These are phyloP conservation scores for Alternaria gaisen DNA, from an alignment of 2,329 filamentous ascomycete species.

Conservation along the genomic window DNA sequence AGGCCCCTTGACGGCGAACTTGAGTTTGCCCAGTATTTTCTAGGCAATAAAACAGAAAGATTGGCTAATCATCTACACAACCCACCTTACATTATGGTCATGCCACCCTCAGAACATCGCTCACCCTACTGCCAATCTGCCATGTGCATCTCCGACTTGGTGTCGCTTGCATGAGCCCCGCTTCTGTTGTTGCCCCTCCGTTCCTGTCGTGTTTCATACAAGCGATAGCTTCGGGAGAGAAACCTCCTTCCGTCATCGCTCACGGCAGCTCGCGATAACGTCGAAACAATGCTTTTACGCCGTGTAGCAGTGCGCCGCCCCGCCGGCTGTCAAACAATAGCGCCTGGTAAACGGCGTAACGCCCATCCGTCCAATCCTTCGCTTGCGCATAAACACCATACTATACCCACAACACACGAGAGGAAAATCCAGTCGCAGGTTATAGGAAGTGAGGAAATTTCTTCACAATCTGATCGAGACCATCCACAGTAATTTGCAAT, in stretches of 20 bases:
- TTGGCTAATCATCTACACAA: not conserved
- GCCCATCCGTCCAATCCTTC: conserved; percentile 10
- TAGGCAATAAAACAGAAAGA: conserved; percentile 11
- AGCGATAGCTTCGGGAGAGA: conserved; percentile 8
- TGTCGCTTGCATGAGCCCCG: conserved; percentile 10
- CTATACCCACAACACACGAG: conserved; percentile 6
- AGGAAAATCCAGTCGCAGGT: not conserved
- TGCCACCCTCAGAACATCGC: conserved; percentile 4
- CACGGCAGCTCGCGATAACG: conserved; percentile 11
- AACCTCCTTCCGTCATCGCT: conserved; percentile 9
- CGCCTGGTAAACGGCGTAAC: conserved; percentile 7
- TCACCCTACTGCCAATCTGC: not conserved
- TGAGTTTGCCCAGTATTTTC: conserved; percentile 7
- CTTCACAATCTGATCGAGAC: not conserved
- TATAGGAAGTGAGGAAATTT: not conserved
- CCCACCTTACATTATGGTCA: not conserved
- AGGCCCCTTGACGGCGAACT: not conserved
- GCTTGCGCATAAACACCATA: conserved; percentile 2
- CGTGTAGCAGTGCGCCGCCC: conserved; percentile 7
- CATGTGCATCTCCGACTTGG: conserved; percentile 3
- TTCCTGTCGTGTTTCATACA: conserved; percentile 11
- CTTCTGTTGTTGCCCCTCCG: not conserved
- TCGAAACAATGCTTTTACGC: conserved; percentile 13
- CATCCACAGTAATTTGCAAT: not conserved
- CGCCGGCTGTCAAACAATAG: conserved; percentile 18